phyloP scores from a whole-genome alignment of 805 yeast genomes.

The Cyberlindnera veronae region DNA sequence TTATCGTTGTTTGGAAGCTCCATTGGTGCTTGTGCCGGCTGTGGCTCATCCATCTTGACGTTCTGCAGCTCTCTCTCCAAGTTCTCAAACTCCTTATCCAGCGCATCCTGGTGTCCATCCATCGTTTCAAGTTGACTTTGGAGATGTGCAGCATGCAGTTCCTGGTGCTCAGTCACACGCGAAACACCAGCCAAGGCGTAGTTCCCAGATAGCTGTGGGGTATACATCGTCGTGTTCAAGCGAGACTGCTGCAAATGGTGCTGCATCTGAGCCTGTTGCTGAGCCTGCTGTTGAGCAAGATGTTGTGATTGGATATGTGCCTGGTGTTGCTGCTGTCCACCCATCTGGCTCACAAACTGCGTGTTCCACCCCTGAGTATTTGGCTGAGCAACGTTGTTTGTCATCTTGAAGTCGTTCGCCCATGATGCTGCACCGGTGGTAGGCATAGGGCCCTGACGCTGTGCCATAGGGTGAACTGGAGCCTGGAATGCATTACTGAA shows the following conservation, averaged over 20 bases:
- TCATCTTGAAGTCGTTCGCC: slow-evolving; percentile 25
- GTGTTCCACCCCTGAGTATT: slow-evolving; percentile 18
- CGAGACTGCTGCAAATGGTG: slow-evolving; percentile 7
- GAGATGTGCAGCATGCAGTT: slow-evolving; percentile 17
- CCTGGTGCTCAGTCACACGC: slow-evolving; percentile 24
- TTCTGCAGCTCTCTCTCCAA: slow-evolving; percentile 15
- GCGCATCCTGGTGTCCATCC: slow-evolving; percentile 12
- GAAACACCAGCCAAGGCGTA: slow-evolving; percentile 5
- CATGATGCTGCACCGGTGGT: slow-evolving; percentile 13
- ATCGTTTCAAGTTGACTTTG: slow-evolving; percentile 15
- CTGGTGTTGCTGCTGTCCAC: background rate
- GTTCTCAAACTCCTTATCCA: slow-evolving; percentile 18
- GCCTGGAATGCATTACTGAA: slow-evolving; percentile 10
- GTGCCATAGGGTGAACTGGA: slow-evolving; percentile 4
- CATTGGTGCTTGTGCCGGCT: background rate
- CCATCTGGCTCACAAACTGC: slow-evolving; percentile 18
- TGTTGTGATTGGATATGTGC: slow-evolving; percentile 1
- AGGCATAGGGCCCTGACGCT: slow-evolving; percentile 8
- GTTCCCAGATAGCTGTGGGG: slow-evolving; percentile 13
- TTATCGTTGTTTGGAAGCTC: slow-evolving; percentile 9
- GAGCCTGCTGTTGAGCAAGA: background rate
- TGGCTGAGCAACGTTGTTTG: background rate
- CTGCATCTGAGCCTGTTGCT: slow-evolving; percentile 3
- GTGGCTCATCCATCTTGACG: slow-evolving; percentile 12
- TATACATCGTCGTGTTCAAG: slow-evolving; percentile 3